phyloP scores from a whole-genome alignment of 164 flowering plant genomes.

The Stephania cephalantha region DNA sequence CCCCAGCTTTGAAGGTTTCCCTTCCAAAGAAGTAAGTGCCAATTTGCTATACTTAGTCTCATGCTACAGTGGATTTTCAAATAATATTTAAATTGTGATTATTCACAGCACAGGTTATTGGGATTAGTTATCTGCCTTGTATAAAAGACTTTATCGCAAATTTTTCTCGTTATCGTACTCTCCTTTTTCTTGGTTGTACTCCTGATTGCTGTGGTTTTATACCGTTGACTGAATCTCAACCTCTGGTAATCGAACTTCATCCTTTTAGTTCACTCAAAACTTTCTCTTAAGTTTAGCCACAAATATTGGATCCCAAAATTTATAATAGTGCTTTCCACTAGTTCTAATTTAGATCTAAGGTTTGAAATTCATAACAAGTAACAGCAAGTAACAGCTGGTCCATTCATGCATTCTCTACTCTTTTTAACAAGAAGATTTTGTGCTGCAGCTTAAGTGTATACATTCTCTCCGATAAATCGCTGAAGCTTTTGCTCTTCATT shows the following conservation, averaged over 20 bases:
- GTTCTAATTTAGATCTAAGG: neutral
- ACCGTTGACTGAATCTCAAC: no score
- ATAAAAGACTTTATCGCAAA: neutral
- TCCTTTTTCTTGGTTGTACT: neutral
- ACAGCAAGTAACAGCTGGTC: neutral
- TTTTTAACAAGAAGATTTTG: neutral
- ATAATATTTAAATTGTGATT: neutral
- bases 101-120: neutral
- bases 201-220: no score
- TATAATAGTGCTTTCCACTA: neutral
- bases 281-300: neutral
- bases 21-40: conserved; percentile 72
- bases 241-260: no score
- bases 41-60: neutral
- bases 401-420: neutral
- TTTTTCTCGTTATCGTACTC: neutral
- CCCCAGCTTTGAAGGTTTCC: conserved; percentile 53
- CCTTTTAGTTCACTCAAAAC: neutral
- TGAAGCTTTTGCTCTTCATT: neutral
- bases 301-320: neutral
- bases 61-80: neutral
- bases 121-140: conserved; percentile 1
- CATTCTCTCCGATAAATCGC: neutral
- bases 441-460: neutral
- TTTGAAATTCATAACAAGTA: neutral